These are phyloP conservation scores for Globisporangium splendens DNA, from an alignment of 352 stramenopile genomes.

Conservation along the genomic window DNA sequence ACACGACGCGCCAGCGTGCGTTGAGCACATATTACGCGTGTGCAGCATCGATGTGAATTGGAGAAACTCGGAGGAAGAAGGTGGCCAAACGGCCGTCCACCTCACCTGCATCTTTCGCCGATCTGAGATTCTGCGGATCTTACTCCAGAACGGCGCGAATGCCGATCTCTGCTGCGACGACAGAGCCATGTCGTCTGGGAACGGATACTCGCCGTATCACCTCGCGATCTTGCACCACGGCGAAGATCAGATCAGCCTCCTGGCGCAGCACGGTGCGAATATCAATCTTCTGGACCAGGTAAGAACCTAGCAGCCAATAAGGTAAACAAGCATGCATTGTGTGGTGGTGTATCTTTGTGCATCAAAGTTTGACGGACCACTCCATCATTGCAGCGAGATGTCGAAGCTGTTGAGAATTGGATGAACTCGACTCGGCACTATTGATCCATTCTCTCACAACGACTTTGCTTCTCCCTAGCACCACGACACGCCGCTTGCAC, in stretches of 20 bases:
- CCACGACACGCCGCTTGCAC: too few species aligned
- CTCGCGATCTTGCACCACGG: neutral
- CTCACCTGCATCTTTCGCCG: neutral
- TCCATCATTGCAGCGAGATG: too few species aligned
- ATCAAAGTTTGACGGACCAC: too few species aligned
- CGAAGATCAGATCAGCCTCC: neutral
- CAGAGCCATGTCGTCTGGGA: too few species aligned
- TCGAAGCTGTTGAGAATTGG: too few species aligned
- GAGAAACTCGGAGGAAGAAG: neutral
- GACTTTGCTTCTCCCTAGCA: too few species aligned
- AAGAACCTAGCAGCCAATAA: too few species aligned
- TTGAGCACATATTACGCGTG: neutral
- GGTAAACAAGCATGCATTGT: too few species aligned
- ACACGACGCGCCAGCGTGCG: slow-evolving; percentile 2
- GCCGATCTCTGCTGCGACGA: neutral
- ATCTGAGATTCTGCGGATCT: neutral
- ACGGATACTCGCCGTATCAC: neutral
- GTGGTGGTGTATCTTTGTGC: too few species aligned
- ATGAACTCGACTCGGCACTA: too few species aligned
- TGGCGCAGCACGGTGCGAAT: neutral
- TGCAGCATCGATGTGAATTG: neutral
- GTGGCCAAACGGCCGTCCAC: neutral
- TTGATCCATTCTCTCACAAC: too few species aligned
- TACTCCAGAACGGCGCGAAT: slow-evolving; percentile 1
- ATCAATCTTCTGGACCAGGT: slow-evolving; percentile 5